Base-by-base conservation (phyloP, 805 yeast genomes). In the Pichia ethanolica region DNA sequence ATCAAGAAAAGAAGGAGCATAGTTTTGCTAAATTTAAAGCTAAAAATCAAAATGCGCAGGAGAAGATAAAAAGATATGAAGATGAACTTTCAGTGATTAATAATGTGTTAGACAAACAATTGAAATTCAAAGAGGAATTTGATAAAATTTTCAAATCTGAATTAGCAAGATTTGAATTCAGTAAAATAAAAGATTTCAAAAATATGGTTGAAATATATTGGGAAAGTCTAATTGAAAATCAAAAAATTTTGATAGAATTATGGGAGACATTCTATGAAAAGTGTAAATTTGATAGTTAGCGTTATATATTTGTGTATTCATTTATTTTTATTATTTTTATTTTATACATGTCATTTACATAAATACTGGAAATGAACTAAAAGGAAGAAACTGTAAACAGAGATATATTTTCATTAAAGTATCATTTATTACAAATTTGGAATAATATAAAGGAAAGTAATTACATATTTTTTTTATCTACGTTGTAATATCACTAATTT, bases 141-240 rank as follows among this genome's bases (percentile, higher is more conserved):
- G 81, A 85, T 46, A 75, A 72, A 14, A 78, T 76, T 5, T 86
- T 91, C 47, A 84, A 79, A 61, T 63, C 65, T 39, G 96, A 93
- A 58, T 67, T 91, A 30, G 74, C 71, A 14, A 71, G 66, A 35
- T 88, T 90, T 62, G 96, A 89, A 61, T 70, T 72, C 41, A 91
- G 85, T 50, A 86, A 83, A 58, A 76, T 88, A 35, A 81, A 78
- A 37, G 98, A 90, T 59, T 89, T 91, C 67, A 78, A 96, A 62
- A 86, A 86, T 59, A 79, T 89, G 53, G 86, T 91, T 46, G 99
- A 93, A 66, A 83, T 91, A 11, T 90, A 82, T 59, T 77, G 95
- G 62, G 98, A 93, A 65, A 81, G 93, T 46, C 78, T 93, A 27
- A 86, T 90, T 48, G 99, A 93, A 67, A 76, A 89, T 34, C 99